phyloP scores from a whole-genome alignment of 1,284 basidiomycete species.

The Cutaneotrichosporon curvatum region DNA sequence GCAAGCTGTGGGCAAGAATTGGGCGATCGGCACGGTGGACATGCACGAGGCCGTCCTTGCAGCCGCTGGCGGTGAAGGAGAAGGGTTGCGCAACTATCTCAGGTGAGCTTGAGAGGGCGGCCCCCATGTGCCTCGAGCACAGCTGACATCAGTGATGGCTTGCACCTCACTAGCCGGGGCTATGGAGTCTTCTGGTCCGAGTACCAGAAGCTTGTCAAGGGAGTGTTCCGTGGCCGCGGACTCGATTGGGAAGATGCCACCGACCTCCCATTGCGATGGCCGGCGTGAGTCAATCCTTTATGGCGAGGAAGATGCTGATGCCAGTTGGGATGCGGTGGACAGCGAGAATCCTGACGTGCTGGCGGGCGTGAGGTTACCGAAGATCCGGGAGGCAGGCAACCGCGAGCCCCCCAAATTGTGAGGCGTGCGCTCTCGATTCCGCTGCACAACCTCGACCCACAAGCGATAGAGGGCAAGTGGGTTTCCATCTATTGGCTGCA shows the following conservation, averaged over 20 bases:
- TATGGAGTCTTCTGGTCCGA: slow-evolving; percentile 65
- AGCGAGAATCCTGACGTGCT: slow-evolving; percentile 4
- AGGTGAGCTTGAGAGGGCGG: slow-evolving; percentile 1
- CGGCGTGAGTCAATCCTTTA: slow-evolving; percentile 6
- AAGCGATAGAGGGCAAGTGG: too few species aligned
- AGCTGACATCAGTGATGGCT: slow-evolving; percentile 54
- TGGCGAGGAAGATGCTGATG: neutral
- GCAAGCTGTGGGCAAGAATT: slow-evolving; percentile 6
- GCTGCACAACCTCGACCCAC: too few species aligned
- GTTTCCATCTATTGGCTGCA: too few species aligned
- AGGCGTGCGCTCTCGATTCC: too few species aligned
- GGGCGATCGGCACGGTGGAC: slow-evolving; percentile 57
- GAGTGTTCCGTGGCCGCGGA: slow-evolving; percentile 47
- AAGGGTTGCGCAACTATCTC: slow-evolving; percentile 42
- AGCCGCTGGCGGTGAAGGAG: slow-evolving; percentile 52
- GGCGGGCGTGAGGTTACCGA: slow-evolving; percentile 9
- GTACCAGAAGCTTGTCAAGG: slow-evolving; percentile 55
- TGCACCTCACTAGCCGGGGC: slow-evolving; percentile 66
- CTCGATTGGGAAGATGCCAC: slow-evolving; percentile 29
- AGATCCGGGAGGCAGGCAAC: slow-evolving; percentile 1
- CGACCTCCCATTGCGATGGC: slow-evolving; percentile 20
- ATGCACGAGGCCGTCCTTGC: slow-evolving; percentile 58
- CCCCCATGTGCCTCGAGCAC: too few species aligned
- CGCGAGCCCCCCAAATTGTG: too few species aligned
- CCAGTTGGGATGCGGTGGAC: slow-evolving; percentile 12